These are phyloP conservation scores for Talaromyces islandicus DNA, from an alignment of 2,329 filamentous ascomycete genomes.

Conservation along the genomic window DNA sequence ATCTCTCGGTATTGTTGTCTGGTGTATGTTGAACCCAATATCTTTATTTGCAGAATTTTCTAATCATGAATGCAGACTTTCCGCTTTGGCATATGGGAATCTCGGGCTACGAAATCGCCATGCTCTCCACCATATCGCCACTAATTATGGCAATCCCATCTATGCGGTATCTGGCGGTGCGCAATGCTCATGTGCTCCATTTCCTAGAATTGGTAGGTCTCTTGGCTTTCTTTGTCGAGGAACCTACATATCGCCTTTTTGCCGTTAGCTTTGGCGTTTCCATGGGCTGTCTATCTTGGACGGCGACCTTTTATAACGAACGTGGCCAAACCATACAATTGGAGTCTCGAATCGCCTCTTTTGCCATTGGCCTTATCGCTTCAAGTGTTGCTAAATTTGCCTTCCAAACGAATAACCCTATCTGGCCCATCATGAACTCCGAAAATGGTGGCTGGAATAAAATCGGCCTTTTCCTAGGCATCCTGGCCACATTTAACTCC, in stretches of 20 bases:
- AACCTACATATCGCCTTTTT: slow-evolving; percentile 71
- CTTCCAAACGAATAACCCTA: slow-evolving; percentile 88
- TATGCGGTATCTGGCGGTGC: slow-evolving; percentile 61
- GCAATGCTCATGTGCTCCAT: slow-evolving; percentile 65
- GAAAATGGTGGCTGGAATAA: slow-evolving; percentile 91
- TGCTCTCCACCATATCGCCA: slow-evolving; percentile 79
- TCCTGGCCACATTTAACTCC: slow-evolving; percentile 70
- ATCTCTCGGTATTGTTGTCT: slow-evolving; percentile 79
- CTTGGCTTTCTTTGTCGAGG: slow-evolving; percentile 67
- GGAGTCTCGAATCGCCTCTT: slow-evolving; percentile 75
- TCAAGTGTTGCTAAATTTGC: slow-evolving; percentile 90
- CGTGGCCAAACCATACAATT: slow-evolving; percentile 54
- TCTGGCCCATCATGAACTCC: slow-evolving; percentile 91
- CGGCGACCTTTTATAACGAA: slow-evolving; percentile 73
- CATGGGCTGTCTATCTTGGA: slow-evolving; percentile 78
- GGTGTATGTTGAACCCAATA: slow-evolving; percentile 63
- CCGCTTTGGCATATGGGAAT: slow-evolving; percentile 99
- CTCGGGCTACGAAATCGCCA: slow-evolving; percentile 85
- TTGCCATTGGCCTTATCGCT: slow-evolving; percentile 72
- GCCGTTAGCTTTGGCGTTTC: slow-evolving; percentile 73
- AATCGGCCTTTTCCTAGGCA: slow-evolving; percentile 66
- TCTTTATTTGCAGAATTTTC: neutral
- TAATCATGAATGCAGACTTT: slow-evolving; percentile 58
- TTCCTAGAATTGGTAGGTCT: slow-evolving; percentile 73
- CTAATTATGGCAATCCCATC: slow-evolving; percentile 67